Evolutionary conservation across 1,139 yeast genomes (phyloP).

Genomic region (Cylindricascospora bacillispora): DNA sequence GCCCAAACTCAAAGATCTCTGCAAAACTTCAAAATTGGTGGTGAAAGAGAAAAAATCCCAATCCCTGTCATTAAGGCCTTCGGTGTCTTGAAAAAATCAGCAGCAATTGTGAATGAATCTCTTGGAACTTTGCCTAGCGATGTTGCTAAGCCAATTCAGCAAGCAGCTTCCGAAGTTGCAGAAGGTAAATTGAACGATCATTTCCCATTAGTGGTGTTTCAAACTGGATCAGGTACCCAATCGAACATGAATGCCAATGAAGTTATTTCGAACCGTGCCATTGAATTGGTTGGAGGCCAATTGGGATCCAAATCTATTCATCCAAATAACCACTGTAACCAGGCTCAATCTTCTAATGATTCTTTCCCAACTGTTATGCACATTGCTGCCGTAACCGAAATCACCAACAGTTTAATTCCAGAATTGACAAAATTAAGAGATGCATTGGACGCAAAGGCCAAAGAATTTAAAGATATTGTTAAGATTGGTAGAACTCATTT

Average conservation of each 20-base stretch:
- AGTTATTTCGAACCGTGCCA: constrained; percentile 95
- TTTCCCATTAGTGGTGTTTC: constrained; percentile 96
- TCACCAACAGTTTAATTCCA: constrained; percentile 62
- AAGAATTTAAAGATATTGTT: constrained; percentile 77
- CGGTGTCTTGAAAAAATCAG: constrained; percentile 87
- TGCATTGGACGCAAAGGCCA: constrained; percentile 60
- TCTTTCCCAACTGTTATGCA: constrained; percentile 99
- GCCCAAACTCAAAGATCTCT: constrained; percentile 95
- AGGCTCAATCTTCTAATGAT: constrained; percentile 96
- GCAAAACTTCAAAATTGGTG: constrained; percentile 93
- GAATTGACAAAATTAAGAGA: constrained; percentile 66
- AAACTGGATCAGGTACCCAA: constrained; percentile 98
- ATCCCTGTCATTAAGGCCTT: constrained; percentile 83
- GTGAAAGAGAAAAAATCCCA: constrained; percentile 81
- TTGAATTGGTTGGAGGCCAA: constrained; percentile 84
- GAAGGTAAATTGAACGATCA: constrained; percentile 87
- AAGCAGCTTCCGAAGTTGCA: constrained; percentile 91
- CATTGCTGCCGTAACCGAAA: constrained; percentile 93
- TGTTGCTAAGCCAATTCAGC: constrained; percentile 70
- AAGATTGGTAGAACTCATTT: constrained; percentile 98
- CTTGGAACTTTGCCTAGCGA: constrained; percentile 76
- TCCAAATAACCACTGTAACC: constrained; percentile 97
- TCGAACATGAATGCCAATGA: constrained; percentile 98
- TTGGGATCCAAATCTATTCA: constrained; percentile 87
- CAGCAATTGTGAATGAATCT: constrained; percentile 80